phyloP scores from a whole-genome alignment of 2,329 filamentous ascomycete species.

The Hypoxylon sp. region DNA sequence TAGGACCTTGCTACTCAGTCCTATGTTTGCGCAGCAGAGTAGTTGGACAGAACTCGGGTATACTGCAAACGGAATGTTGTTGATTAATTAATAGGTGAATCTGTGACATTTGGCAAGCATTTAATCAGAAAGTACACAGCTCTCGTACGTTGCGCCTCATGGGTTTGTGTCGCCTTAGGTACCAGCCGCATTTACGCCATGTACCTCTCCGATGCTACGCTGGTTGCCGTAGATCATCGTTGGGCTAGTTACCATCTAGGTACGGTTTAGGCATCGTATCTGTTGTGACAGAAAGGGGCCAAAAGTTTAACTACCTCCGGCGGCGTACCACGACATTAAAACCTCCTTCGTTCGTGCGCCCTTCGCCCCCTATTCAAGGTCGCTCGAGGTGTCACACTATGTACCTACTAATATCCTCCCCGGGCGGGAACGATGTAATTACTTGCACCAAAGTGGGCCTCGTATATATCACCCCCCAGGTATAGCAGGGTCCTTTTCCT shows the following conservation, averaged over 20 bases:
- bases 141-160: constrained; percentile 27
- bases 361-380: constrained; percentile 8
- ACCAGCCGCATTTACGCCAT: constrained; percentile 19
- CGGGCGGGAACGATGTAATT: constrained; percentile 25
- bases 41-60: constrained; percentile 3
- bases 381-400: constrained; percentile 15
- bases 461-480: too few species aligned
- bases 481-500: constrained; percentile 5
- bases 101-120: constrained; percentile 7
- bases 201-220: constrained; percentile 29
- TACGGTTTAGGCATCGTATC: constrained; percentile 4
- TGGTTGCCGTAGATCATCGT: constrained; percentile 15
- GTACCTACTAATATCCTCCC: constrained; percentile 19
- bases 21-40: constrained; percentile 1
- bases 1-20: constrained; percentile 7
- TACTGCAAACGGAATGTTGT: constrained; percentile 2
- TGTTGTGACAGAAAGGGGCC: constrained; percentile 16
- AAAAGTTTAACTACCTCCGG: constrained; percentile 10
- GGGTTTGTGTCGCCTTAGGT: constrained; percentile 14
- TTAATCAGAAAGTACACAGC: constrained; percentile 12
- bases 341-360: not conserved
- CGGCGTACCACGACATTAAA: constrained; percentile 13
- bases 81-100: constrained; percentile 5
- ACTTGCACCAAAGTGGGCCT: constrained; percentile 22
- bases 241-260: constrained; percentile 14